Conservation (phyloP, 1,284 basidiomycete species). For the Heimioporus punctisporus region DNA sequence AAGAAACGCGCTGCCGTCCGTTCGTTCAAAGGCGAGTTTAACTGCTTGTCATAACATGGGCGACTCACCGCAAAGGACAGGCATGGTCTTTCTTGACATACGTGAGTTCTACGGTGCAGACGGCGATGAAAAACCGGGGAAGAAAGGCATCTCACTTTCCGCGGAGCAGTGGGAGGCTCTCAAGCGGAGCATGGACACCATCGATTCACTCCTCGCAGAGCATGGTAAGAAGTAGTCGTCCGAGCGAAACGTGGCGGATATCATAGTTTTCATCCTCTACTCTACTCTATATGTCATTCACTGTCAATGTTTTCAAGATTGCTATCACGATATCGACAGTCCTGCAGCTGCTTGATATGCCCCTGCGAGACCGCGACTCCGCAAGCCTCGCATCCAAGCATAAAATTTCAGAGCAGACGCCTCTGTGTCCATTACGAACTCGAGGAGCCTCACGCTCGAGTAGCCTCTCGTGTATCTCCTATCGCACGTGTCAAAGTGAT, state of each 20-base stretch:
- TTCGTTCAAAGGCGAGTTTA: constrained; percentile 61
- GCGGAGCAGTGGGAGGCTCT: constrained; percentile 73
- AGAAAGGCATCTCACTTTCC: constrained; percentile 79
- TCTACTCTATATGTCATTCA: constrained; percentile 5
- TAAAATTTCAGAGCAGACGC: constrained; percentile 59
- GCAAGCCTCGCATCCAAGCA: constrained; percentile 72
- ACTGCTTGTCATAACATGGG: too few species aligned
- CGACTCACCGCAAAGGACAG: constrained; percentile 28
- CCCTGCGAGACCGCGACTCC: constrained; percentile 57
- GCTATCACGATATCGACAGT: constrained; percentile 38
- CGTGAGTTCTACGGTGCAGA: constrained; percentile 69
- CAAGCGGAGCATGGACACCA: constrained; percentile 41
- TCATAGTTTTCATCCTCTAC: background rate
- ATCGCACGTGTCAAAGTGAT: constrained; percentile 10
- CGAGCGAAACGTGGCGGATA: background rate
- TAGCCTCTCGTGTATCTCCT: constrained; percentile 65
- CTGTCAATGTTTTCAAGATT: background rate
- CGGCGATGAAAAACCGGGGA: constrained; percentile 75
- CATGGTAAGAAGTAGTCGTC: constrained; percentile 36
- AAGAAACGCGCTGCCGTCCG: constrained; percentile 72
- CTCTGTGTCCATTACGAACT: constrained; percentile 68
- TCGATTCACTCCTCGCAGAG: constrained; percentile 56
- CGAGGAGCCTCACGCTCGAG: constrained; percentile 51
- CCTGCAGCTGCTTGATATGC: constrained; percentile 74
- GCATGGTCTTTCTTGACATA: constrained; percentile 68